phyloP scores from a whole-genome alignment of 208 protist genomes.

The Naegleria gruberi region DNA sequence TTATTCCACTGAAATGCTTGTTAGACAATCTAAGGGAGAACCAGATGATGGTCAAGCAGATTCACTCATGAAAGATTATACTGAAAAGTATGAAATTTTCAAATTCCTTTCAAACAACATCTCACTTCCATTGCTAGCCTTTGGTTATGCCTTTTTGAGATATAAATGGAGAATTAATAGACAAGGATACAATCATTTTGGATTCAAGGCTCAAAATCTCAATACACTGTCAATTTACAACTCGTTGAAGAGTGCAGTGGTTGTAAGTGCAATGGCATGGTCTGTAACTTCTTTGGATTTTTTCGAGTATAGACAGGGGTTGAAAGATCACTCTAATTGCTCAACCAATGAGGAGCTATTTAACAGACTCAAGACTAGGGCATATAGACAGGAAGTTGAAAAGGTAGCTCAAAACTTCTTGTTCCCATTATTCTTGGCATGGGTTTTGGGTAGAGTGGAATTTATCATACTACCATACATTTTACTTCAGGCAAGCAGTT shows the following conservation, averaged over 20 bases:
- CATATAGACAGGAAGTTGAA: background rate
- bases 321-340: background rate
- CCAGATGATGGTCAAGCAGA: too few relatives aligned
- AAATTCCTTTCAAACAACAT: background rate
- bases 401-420: background rate
- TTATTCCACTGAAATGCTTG: too few relatives aligned
- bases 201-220: background rate
- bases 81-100: background rate
- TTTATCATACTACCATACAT: background rate
- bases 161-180: background rate
- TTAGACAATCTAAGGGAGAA: too few relatives aligned
- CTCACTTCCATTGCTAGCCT: background rate
- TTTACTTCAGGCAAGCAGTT: background rate
- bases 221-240: background rate
- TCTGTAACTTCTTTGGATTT: background rate
- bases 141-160: background rate
- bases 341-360: too few relatives aligned
- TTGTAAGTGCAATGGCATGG: background rate
- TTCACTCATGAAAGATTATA: background rate
- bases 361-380: background rate
- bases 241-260: background rate
- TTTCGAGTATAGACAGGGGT: background rate
- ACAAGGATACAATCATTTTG: background rate
- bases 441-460: background rate
- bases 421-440: background rate